Percentiles rank a stretch among this genome's conserved stretches.
These are phyloP conservation scores for Parastagonospora nodorum DNA, from an alignment of 2,329 filamentous ascomycete species.

Conservation along the genomic window DNA sequence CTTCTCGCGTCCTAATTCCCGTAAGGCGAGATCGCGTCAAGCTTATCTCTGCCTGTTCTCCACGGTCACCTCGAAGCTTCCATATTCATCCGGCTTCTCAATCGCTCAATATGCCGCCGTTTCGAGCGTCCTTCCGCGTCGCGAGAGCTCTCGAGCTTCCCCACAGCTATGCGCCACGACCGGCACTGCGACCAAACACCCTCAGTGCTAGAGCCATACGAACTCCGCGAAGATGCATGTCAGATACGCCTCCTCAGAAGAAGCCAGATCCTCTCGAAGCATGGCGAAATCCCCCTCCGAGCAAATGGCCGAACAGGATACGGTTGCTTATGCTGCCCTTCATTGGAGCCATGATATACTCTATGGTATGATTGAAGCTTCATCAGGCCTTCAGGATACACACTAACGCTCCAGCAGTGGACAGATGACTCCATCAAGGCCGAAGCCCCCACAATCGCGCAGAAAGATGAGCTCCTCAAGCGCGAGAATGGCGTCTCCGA, in stretches of 20 bases:
- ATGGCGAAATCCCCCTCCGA: conserved; percentile 43
- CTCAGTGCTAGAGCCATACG: conserved; percentile 13
- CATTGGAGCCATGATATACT: conserved; percentile 61
- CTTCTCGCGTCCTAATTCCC: conserved; percentile 8
- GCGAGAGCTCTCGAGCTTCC: conserved; percentile 34
- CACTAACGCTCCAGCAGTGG: conserved; percentile 25
- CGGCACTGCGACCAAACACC: conserved; percentile 21
- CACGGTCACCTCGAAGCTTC: conserved; percentile 24
- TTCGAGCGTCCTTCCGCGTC: conserved; percentile 31
- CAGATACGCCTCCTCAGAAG: conserved; percentile 24
- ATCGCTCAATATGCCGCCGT: conserved; percentile 35
- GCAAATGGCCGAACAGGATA: conserved; percentile 48
- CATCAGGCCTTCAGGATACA: no score
- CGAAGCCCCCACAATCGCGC: conserved; percentile 75
- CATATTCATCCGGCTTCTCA: conserved; percentile 6
- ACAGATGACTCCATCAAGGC: conserved; percentile 48
- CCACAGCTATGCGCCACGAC: conserved; percentile 29
- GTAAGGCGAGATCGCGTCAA: conserved; percentile 8
- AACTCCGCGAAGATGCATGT: conserved; percentile 22
- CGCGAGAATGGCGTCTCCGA: conserved; percentile 75
- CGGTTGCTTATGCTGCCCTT: conserved; percentile 56
- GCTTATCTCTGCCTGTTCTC: neutral
- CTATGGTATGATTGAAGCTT: conserved; percentile 56
- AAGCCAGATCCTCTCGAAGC: conserved; percentile 36
- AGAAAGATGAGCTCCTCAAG: conserved; percentile 81